phyloP scores from a whole-genome alignment of 306 rosid genomes.

The Herpetospermum pedunculosum region DNA sequence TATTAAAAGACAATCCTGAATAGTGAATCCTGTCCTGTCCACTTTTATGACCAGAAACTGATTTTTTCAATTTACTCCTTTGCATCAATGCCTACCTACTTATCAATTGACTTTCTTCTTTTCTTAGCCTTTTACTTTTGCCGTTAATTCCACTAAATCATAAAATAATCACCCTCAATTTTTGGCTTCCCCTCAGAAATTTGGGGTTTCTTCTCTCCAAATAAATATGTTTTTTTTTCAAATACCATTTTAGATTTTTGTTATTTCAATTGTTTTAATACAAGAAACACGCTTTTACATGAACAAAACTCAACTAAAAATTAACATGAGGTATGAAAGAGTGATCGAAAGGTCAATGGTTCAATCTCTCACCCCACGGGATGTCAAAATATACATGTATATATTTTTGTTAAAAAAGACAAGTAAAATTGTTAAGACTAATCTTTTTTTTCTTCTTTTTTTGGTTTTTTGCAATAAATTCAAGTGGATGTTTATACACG shows the following conservation, averaged over 20 bases:
- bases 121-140: neutral
- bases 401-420: too few species aligned
- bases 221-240: too few species aligned
- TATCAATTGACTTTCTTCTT: neutral
- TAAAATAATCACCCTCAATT: neutral
- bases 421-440: neutral
- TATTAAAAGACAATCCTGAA: constrained; percentile 7
- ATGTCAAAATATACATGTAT: too few species aligned
- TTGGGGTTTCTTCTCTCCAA: too few species aligned
- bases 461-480: neutral
- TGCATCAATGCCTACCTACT: constrained; percentile 2
- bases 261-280: neutral
- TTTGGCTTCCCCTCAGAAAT: neutral
- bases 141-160: constrained; percentile 1
- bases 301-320: too few species aligned
- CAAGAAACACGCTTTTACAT: neutral
- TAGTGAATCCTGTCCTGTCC: neutral
- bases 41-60: neutral
- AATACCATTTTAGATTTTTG: neutral
- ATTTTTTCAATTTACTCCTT: too few species aligned
- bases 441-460: neutral
- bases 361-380: too few species aligned
- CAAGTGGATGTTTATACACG: neutral
- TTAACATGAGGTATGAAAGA: too few species aligned
- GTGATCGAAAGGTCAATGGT: too few species aligned